Conservation (phyloP, 1,139 yeast species). For the Kazachstania sp. region DNA sequence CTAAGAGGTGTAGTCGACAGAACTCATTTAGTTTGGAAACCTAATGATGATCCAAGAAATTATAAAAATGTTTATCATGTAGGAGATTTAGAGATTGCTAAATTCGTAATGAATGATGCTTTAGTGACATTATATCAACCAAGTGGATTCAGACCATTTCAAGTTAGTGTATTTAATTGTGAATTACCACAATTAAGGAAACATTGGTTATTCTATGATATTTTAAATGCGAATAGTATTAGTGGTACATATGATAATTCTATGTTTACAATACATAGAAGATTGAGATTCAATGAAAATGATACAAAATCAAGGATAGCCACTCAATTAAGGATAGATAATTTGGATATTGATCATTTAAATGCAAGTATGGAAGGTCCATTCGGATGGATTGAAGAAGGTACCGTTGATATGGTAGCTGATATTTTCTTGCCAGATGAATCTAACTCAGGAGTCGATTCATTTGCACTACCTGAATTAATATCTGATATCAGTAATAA, state of each 20-base stretch:
- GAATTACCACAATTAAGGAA: slow-evolving; percentile 72
- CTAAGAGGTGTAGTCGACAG: slow-evolving; percentile 88
- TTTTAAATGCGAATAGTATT: slow-evolving; percentile 73
- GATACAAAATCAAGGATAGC: slow-evolving; percentile 48
- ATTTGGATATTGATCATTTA: slow-evolving; percentile 76
- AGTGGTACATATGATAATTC: slow-evolving; percentile 93
- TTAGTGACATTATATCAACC: slow-evolving; percentile 79
- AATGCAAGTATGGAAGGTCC: slow-evolving; percentile 90
- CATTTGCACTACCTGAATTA: slow-evolving; percentile 18
- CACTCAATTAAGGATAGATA: slow-evolving; percentile 76
- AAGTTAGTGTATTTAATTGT: slow-evolving; percentile 78
- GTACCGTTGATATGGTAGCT: slow-evolving; percentile 87
- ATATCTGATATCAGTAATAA: slow-evolving; percentile 20
- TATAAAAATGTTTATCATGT: slow-evolving; percentile 41
- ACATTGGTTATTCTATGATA: slow-evolving; percentile 88
- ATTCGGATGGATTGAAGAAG: slow-evolving; percentile 91
- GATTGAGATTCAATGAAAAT: slow-evolving; percentile 37
- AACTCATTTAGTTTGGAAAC: slow-evolving; percentile 76
- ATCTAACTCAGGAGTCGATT: slow-evolving; percentile 13
- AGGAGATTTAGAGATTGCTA: slow-evolving; percentile 90
- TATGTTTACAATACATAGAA: slow-evolving; percentile 79
- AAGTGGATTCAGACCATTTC: slow-evolving; percentile 67
- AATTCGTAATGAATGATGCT: slow-evolving; percentile 75
- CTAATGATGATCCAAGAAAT: slow-evolving; percentile 73
- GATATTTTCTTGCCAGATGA: slow-evolving; percentile 42